phyloP scores from a whole-genome alignment of 2,329 filamentous ascomycete genomes.

The Alternaria hordeiaustralica region DNA sequence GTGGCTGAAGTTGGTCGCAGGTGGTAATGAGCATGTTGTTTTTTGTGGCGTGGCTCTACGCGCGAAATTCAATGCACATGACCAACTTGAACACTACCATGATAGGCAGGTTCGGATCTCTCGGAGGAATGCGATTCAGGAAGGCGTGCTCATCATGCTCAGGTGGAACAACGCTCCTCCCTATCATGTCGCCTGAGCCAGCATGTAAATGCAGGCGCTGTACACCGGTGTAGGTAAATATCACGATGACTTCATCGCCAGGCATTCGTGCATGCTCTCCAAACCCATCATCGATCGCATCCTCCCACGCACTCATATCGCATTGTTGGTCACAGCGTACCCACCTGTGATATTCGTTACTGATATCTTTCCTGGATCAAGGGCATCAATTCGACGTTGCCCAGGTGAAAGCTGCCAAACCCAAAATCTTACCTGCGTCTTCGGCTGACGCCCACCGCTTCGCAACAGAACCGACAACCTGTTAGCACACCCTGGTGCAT shows the following conservation, averaged over 20 bases:
- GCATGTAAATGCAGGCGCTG: background rate
- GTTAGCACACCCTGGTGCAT: conserved; percentile 5
- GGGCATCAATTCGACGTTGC: conserved; percentile 1
- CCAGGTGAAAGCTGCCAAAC: background rate
- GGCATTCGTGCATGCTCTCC: background rate
- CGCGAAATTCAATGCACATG: background rate
- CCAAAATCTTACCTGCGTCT: conserved; percentile 16
- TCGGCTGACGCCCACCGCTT: conserved; percentile 17
- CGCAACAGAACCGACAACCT: conserved; percentile 11
- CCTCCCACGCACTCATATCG: background rate
- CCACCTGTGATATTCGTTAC: background rate
- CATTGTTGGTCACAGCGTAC: background rate
- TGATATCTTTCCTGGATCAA: background rate
- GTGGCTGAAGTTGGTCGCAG: background rate
- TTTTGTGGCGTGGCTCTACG: background rate
- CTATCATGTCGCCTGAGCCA: background rate
- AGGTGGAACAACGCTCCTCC: background rate
- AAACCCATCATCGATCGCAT: background rate
- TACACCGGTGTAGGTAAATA: background rate
- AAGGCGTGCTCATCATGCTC: background rate
- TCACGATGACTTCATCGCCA: conserved; percentile 11
- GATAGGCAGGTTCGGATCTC: background rate
- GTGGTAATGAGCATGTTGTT: background rate
- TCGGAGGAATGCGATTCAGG: background rate
- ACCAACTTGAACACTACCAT: background rate